A percentile compares a stretch with the other conserved stretches of the same genome.
These are phyloP conservation scores for Myotisia sp. DNA, from an alignment of 2,329 filamentous ascomycete genomes.

Conservation along the genomic window DNA sequence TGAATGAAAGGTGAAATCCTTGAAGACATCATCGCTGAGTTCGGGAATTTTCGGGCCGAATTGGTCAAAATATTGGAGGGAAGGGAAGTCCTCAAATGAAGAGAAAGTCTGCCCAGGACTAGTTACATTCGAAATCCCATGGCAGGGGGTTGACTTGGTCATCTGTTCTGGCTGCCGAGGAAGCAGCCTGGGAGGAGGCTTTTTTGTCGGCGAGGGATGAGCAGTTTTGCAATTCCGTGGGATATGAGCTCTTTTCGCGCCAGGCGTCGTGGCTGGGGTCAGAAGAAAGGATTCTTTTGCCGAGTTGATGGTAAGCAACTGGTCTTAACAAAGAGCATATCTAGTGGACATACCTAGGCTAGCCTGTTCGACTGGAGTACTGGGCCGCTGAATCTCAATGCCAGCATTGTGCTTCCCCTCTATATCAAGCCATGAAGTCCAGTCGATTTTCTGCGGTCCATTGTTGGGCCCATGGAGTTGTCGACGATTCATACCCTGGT, in stretches of 20 bases:
- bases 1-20: constrained; percentile 10
- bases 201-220: constrained; percentile 28
- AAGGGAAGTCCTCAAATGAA: constrained; percentile 38
- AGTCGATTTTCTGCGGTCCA: constrained; percentile 40
- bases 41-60: constrained; percentile 38
- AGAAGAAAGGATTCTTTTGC: constrained; percentile 35
- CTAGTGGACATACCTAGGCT: constrained; percentile 38
- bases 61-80: constrained; percentile 34
- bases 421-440: constrained; percentile 20
- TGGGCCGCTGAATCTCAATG: constrained; percentile 36
- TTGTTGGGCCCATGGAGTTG: constrained; percentile 5
- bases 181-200: constrained; percentile 16
- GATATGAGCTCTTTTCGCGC: constrained; percentile 25
- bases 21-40: constrained; percentile 10
- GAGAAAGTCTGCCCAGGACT: constrained; percentile 28
- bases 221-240: constrained; percentile 26
- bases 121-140: constrained; percentile 29
- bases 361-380: constrained; percentile 50
- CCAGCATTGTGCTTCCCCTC: background rate
- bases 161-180: constrained; percentile 19
- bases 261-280: constrained; percentile 52
- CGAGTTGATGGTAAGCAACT: constrained; percentile 3
- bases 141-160: constrained; percentile 33
- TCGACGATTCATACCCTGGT: constrained; percentile 33
- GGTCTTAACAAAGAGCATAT: background rate